Evolutionary conservation across 805 yeast genomes (phyloP).

Genomic region (Metschnikowia lochheadii): DNA sequence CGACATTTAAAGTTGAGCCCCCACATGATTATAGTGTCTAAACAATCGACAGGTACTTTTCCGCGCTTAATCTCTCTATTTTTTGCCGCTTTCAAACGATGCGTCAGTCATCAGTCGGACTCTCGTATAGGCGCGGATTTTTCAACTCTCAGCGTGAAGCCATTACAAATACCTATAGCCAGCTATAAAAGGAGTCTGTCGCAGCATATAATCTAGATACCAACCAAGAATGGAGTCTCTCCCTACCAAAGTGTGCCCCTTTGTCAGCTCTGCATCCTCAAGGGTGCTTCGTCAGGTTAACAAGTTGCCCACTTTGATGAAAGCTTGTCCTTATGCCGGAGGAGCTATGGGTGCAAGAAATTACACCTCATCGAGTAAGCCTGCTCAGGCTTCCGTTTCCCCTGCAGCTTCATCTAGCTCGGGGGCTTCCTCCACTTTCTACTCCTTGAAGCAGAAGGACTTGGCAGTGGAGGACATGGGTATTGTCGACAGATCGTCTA

Average conservation of each 20-base stretch:
- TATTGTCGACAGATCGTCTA: conserved; percentile 29
- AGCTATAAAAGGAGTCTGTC: not conserved
- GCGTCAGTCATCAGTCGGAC: not conserved
- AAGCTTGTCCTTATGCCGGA: conserved; percentile 87
- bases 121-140: not conserved
- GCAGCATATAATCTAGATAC: not conserved
- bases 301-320: conserved; percentile 38
- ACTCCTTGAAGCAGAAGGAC: conserved; percentile 27
- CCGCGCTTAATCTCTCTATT: not conserved
- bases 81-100: not conserved
- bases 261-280: conserved; percentile 60
- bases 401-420: conserved; percentile 28
- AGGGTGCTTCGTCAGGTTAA: conserved; percentile 58
- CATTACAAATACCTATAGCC: too few relatives aligned
- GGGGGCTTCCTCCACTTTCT: conserved; percentile 27
- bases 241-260: conserved; percentile 80
- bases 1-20: too few relatives aligned
- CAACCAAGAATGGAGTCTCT: conserved; percentile 64
- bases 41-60: not conserved
- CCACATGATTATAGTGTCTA: too few relatives aligned
- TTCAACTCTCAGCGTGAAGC: not conserved
- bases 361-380: conserved; percentile 46
- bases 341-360: conserved; percentile 56
- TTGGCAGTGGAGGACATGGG: conserved; percentile 24
- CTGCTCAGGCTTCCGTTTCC: conserved; percentile 44